Percentiles rank a stretch among this genome's conserved stretches.
These are phyloP conservation scores for Verticillium zaregamsianum DNA, from an alignment of 2,329 filamentous ascomycete species.

Conservation along the genomic window DNA sequence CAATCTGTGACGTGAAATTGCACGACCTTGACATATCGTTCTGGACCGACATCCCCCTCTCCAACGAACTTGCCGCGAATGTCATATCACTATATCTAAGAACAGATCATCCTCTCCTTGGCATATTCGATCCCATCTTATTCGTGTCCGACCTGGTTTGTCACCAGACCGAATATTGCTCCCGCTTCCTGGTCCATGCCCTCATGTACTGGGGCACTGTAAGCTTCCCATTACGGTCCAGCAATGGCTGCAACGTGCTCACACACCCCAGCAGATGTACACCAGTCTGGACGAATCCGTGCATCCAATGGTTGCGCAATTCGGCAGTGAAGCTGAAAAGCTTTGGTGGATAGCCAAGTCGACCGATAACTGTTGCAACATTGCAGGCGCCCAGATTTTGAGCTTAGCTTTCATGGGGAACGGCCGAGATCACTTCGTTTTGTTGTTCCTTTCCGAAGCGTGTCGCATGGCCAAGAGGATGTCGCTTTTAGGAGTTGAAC, in stretches of 20 bases:
- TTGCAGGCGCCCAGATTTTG: slow-evolving; percentile 27
- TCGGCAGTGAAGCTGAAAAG: slow-evolving; percentile 21
- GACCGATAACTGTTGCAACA: slow-evolving; percentile 13
- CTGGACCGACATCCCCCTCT: slow-evolving; percentile 29
- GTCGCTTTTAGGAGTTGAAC: slow-evolving; percentile 20
- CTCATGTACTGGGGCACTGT: slow-evolving; percentile 29
- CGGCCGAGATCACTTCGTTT: slow-evolving; percentile 28
- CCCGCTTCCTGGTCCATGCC: slow-evolving; percentile 27
- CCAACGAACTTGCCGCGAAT: slow-evolving; percentile 22
- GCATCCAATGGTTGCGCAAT: slow-evolving; percentile 11
- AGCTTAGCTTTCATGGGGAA: slow-evolving; percentile 27
- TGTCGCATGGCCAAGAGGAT: slow-evolving; percentile 12
- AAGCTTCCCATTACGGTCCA: slow-evolving; percentile 9
- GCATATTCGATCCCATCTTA: slow-evolving; percentile 26
- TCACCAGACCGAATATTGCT: slow-evolving; percentile 21
- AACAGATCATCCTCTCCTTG: slow-evolving; percentile 33
- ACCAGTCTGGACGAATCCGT: slow-evolving; percentile 20
- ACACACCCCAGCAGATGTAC: slow-evolving; percentile 27
- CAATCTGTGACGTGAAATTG: slow-evolving; percentile 23
- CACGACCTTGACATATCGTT: slow-evolving; percentile 20
- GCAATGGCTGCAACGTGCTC: not conserved
- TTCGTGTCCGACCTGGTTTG: slow-evolving; percentile 27
- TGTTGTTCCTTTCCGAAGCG: not conserved
- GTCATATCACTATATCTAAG: slow-evolving; percentile 29
- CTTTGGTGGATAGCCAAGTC: slow-evolving; percentile 18